These are phyloP conservation scores for Inga oerstediana DNA, from an alignment of 306 rosid genomes.

Conservation along the genomic window DNA sequence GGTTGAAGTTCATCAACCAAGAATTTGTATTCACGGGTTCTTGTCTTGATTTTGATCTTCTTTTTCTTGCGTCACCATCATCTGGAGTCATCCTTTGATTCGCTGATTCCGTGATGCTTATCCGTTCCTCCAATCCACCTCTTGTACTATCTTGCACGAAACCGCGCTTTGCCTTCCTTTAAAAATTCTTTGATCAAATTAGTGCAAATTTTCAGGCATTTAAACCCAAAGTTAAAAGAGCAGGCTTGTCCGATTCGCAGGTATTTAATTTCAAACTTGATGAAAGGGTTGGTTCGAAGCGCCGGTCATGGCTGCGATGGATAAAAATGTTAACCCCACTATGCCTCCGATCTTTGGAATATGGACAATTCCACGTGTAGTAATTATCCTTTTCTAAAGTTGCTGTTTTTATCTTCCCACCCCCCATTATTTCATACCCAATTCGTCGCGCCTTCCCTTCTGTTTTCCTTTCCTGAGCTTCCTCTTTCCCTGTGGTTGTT, in stretches of 20 bases:
- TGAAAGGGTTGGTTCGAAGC: not conserved
- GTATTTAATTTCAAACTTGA: not conserved
- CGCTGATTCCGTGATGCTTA: not conserved
- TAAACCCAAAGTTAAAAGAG: not conserved
- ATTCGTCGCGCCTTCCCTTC: not conserved
- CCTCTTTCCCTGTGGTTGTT: too few species aligned
- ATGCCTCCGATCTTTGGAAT: not conserved
- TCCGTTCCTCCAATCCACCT: not conserved
- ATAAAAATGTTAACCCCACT: not conserved
- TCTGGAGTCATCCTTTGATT: constrained; percentile 55
- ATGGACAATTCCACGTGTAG: not conserved
- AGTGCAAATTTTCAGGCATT: not conserved
- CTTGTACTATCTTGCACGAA: not conserved
- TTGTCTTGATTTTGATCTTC: constrained; percentile 24
- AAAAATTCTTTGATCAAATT: not conserved
- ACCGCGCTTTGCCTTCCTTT: too few species aligned
- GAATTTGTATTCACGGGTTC: constrained; percentile 27
- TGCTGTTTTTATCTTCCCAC: not conserved
- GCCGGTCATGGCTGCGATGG: not conserved
- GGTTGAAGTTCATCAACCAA: constrained; percentile 63
- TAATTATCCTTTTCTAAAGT: not conserved
- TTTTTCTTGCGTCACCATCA: constrained; percentile 52
- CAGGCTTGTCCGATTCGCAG: not conserved
- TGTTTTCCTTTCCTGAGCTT: not conserved
- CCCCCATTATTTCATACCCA: not conserved